Evolutionary conservation across 2,329 filamentous ascomycete genomes (phyloP).

Genomic region (Epichloe brachyelytri): DNA sequence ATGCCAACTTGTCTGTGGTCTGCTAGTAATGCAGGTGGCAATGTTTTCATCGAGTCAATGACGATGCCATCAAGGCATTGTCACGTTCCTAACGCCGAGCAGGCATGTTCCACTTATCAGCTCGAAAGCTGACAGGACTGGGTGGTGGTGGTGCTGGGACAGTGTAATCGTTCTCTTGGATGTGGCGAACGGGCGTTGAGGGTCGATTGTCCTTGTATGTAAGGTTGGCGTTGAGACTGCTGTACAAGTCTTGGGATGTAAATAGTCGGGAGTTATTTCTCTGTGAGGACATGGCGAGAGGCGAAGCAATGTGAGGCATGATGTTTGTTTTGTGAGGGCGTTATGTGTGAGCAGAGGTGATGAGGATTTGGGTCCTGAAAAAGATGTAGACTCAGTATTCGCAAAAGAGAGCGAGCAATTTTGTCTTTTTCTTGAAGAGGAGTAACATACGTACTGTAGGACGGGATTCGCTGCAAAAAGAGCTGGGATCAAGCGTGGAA

Average conservation of each 20-base stretch:
- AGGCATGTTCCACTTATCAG: constrained; percentile 21
- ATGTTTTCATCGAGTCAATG: background rate
- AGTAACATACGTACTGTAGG: background rate
- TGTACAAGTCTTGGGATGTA: constrained; percentile 37
- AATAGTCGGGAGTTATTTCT: constrained; percentile 30
- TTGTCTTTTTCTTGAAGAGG: background rate
- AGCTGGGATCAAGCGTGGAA: background rate
- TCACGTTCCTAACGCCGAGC: background rate
- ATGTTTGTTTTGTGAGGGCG: constrained; percentile 5
- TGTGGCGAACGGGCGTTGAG: constrained; percentile 34
- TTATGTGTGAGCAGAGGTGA: background rate
- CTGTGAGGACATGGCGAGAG: constrained; percentile 34
- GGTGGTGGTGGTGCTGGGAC: constrained; percentile 54
- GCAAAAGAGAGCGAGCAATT: background rate
- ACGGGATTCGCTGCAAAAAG: background rate
- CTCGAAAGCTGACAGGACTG: constrained; percentile 48
- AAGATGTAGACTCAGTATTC: background rate
- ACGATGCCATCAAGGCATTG: background rate
- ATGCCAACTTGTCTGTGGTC: background rate
- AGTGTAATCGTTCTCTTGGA: constrained; percentile 46
- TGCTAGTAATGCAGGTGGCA: background rate
- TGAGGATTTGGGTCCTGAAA: background rate
- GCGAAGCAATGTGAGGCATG: constrained; percentile 28
- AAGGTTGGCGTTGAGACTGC: constrained; percentile 39
- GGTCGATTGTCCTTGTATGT: constrained; percentile 29